A percentile compares a stretch with the other conserved stretches of the same genome.
Conservation (phyloP, 1,284 basidiomycete genomes). For the Mrakiaceae sp. region DNA sequence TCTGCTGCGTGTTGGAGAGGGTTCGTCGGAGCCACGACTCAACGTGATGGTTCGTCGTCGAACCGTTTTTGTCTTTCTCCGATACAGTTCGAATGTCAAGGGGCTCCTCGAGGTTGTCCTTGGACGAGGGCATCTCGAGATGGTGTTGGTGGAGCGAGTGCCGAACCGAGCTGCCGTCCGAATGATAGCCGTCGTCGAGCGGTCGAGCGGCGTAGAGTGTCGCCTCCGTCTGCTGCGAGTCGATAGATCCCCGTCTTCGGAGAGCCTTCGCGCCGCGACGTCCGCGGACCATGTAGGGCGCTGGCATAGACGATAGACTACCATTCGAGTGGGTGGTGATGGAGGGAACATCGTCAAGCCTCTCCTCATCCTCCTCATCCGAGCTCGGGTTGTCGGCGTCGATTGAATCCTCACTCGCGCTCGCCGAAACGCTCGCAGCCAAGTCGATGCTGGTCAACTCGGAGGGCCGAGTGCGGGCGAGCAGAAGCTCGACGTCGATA, state of each 20-base stretch:
- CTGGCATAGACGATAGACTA: too few species aligned
- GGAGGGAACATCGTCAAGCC: not conserved
- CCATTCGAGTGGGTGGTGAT: not conserved
- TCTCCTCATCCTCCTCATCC: slow-evolving; percentile 6
- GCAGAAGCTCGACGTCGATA: slow-evolving; percentile 36
- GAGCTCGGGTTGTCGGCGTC: slow-evolving; percentile 8
- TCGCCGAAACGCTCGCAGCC: not conserved
- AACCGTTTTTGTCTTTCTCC: not conserved
- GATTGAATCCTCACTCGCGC: slow-evolving; percentile 5
- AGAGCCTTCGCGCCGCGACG: not conserved
- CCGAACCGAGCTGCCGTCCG: slow-evolving; percentile 1
- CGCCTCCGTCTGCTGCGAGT: slow-evolving; percentile 3
- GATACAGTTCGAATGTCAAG: too few species aligned
- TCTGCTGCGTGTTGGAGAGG: slow-evolving; percentile 20
- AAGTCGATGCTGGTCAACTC: slow-evolving; percentile 10
- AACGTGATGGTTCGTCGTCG: slow-evolving; percentile 23
- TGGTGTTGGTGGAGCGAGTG: not conserved
- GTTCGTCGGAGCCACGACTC: slow-evolving; percentile 31
- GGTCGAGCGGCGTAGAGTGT: slow-evolving; percentile 4
- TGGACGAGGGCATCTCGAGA: not conserved
- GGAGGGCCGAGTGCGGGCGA: slow-evolving; percentile 17
- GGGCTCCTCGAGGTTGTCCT: not conserved
- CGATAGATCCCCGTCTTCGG: slow-evolving; percentile 5
- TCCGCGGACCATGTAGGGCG: not conserved
- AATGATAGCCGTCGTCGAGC: not conserved